Evolutionary conservation across 2,329 filamentous ascomycete genomes (phyloP).

Genomic region (Hawksworthiomyces lignivorus): DNA sequence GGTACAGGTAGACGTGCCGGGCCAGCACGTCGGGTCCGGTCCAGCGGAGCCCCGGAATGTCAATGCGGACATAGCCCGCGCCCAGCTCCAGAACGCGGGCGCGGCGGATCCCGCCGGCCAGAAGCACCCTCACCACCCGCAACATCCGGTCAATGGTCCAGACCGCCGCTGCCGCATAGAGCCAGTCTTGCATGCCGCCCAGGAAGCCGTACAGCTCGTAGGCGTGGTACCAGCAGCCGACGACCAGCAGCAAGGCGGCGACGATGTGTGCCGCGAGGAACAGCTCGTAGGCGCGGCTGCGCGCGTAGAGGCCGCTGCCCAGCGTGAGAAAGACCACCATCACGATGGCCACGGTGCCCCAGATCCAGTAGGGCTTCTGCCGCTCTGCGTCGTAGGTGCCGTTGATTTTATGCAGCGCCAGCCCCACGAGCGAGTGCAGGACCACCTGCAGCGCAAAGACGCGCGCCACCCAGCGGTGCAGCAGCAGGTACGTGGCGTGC

Average conservation of each 20-base stretch:
- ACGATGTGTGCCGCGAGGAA: conserved; percentile 9
- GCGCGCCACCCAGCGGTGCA: conserved; percentile 42
- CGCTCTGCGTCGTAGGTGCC: conserved; percentile 14
- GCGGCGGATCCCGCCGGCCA: conserved; percentile 27
- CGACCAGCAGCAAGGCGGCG: conserved; percentile 2
- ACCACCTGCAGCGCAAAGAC: conserved; percentile 36
- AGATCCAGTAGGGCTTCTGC: conserved; percentile 4
- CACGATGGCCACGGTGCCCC: conserved; percentile 7
- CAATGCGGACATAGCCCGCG: conserved; percentile 26
- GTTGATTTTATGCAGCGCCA: conserved; percentile 28
- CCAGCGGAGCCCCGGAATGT: conserved; percentile 24
- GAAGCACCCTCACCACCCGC: conserved; percentile 29
- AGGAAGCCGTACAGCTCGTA: background rate
- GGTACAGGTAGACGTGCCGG: conserved; percentile 38
- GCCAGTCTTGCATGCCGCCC: conserved; percentile 2
- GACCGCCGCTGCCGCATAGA: conserved; percentile 19
- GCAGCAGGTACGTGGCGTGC: conserved; percentile 38
- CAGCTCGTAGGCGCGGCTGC: conserved; percentile 3
- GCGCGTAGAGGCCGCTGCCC: background rate
- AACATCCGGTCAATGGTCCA: conserved; percentile 36
- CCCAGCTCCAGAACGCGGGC: conserved; percentile 18
- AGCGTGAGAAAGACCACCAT: background rate
- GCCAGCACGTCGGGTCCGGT: conserved; percentile 17
- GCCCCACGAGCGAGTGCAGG: conserved; percentile 37
- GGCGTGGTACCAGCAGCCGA: conserved; percentile 10